phyloP scores from a whole-genome alignment of 169 alveolate genomes.

The Amoebophrya sp. region DNA sequence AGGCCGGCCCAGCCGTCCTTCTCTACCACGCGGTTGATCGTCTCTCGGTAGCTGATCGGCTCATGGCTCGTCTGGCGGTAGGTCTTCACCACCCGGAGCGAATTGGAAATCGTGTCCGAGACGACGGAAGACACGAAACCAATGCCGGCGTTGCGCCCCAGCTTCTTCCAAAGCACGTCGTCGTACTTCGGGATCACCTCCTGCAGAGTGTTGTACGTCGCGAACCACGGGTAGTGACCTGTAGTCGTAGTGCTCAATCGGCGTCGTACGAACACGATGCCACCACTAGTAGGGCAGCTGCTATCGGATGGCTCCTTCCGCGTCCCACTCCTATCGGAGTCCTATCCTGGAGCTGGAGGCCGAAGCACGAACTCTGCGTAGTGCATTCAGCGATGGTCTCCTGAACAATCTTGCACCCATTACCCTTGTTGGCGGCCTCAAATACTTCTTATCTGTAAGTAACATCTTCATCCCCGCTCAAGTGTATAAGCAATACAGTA shows the following conservation, averaged over 20 bases:
- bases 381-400: no score
- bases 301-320: no score
- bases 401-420: no score
- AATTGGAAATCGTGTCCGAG: constrained; percentile 48
- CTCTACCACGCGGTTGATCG: constrained; percentile 38
- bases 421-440: no score
- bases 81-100: constrained; percentile 54
- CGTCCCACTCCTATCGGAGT: no score
- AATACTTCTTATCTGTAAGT: no score
- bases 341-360: no score
- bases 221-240: constrained; percentile 70
- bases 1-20: constrained; percentile 49
- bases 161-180: constrained; percentile 15
- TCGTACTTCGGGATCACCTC: constrained; percentile 42
- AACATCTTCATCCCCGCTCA: no score
- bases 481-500: no score
- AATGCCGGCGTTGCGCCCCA: constrained; percentile 44
- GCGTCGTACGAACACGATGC: constrained; percentile 8
- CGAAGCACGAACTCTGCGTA: no score
- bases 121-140: constrained; percentile 50
- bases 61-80: constrained; percentile 43
- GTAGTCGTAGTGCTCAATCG: constrained; percentile 23
- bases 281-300: no score
- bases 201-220: constrained; percentile 47
- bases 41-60: constrained; percentile 41